A percentile compares a stretch with the other conserved stretches of the same genome.
phyloP scores from a whole-genome alignment of 177 flowering plant genomes.

The Vitis hybrid region DNA sequence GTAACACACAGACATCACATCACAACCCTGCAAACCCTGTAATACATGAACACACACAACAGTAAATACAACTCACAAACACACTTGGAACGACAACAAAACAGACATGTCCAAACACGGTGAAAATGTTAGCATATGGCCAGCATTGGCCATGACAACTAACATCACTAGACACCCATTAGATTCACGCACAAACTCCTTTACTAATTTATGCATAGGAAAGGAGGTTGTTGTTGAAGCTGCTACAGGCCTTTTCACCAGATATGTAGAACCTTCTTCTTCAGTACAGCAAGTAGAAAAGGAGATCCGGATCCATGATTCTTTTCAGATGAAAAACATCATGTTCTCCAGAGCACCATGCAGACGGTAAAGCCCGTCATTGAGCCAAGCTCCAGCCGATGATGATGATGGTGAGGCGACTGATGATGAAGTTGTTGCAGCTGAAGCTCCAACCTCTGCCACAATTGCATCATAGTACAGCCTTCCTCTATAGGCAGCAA shows the following conservation, averaged over 20 bases:
- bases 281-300: neutral
- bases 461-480: constrained; percentile 47
- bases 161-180: constrained; percentile 16
- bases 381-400: constrained; percentile 15
- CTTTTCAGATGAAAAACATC: constrained; percentile 64
- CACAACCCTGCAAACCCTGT: no score
- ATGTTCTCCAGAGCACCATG: constrained; percentile 42
- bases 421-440: constrained; percentile 25
- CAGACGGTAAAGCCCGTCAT: constrained; percentile 28
- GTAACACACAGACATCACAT: no score
- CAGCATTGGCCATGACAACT: no score
- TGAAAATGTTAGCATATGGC: no score
- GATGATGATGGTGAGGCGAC: constrained; percentile 17
- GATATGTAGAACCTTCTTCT: neutral
- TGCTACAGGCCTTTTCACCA: constrained; percentile 3
- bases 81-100: no score
- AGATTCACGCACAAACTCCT: constrained; percentile 62
- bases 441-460: constrained; percentile 26
- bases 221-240: constrained; percentile 22
- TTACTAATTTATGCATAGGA: constrained; percentile 4
- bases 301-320: neutral
- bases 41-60: no score
- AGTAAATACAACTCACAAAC: no score
- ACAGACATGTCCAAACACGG: no score
- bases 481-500: constrained; percentile 72